Evolutionary conservation across 1,284 basidiomycete genomes (phyloP).

Genomic region (Ustilago cynodontis): DNA sequence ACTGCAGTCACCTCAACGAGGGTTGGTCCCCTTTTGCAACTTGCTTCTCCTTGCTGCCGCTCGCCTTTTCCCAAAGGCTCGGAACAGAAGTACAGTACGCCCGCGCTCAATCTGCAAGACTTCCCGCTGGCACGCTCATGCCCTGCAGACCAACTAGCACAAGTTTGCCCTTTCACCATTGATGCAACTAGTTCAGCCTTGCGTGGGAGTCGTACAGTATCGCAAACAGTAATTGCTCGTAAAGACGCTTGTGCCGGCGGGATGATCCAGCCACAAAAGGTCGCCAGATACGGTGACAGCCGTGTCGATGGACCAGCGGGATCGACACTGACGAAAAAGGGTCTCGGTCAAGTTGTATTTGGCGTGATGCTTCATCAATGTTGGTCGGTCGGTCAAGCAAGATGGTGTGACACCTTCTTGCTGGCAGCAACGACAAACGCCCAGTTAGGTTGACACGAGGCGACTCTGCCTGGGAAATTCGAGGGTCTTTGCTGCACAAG

Average conservation of each 20-base stretch:
- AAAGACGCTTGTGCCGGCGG: not conserved
- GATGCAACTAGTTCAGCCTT: not conserved
- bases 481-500: not conserved
- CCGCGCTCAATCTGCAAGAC: not conserved
- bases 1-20: conserved; percentile 1
- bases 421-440: too few species aligned
- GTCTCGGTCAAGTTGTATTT: not conserved
- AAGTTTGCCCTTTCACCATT: not conserved
- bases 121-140: not conserved
- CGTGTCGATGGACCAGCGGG: not conserved
- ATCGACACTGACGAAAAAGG: not conserved
- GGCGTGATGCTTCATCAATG: not conserved
- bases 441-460: conserved; percentile 15
- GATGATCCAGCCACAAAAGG: not conserved
- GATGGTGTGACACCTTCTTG: not conserved
- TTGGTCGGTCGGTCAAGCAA: not conserved
- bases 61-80: conserved; percentile 15
- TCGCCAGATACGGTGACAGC: not conserved
- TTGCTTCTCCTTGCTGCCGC: not conserved
- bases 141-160: not conserved
- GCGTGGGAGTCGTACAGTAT: not conserved
- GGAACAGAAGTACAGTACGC: not conserved
- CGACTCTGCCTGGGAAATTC: conserved; percentile 13
- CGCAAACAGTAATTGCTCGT: not conserved
- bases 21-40: conserved; percentile 9